Evolutionary conservation across 768 basidiomycete genomes (phyloP).

Genomic region (Gymnopilus junonius): DNA sequence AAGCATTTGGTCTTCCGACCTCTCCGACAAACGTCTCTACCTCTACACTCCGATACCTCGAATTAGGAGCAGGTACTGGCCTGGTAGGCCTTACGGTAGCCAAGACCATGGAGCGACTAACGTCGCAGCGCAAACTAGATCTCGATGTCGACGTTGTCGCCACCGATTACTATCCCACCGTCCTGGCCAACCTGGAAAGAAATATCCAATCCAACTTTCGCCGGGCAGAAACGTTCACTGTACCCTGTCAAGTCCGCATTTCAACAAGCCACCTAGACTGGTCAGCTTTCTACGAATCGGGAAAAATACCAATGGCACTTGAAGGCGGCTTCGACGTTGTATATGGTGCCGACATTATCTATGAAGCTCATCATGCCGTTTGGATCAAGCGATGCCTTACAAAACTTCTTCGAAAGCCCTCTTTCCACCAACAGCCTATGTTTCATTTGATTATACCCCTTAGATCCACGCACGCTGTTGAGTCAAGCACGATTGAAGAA

Average conservation of each 20-base stretch:
- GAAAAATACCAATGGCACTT: constrained; percentile 22
- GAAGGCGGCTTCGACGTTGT: constrained; percentile 65
- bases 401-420: constrained; percentile 46
- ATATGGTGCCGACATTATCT: constrained; percentile 84
- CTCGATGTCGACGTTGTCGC: constrained; percentile 51
- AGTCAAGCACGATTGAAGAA: constrained; percentile 61
- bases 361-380: constrained; percentile 68
- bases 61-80: constrained; percentile 87
- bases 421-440: constrained; percentile 20
- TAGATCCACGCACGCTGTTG: constrained; percentile 62
- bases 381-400: constrained; percentile 72
- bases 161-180: constrained; percentile 79
- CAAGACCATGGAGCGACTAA: constrained; percentile 41
- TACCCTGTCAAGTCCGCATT: constrained; percentile 18
- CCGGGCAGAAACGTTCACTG: background rate
- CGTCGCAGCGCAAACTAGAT: background rate
- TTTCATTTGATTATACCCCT: constrained; percentile 85
- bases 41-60: constrained; percentile 54
- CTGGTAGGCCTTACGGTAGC: constrained; percentile 69
- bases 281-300: constrained; percentile 39
- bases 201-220: constrained; percentile 67
- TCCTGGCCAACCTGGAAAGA: constrained; percentile 65
- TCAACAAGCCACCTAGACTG: constrained; percentile 58
- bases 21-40: background rate
- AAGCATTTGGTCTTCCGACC: constrained; percentile 43